These are phyloP conservation scores for Saccharomyces uvarum DNA, from an alignment of 1,139 yeast genomes.

Conservation along the genomic window DNA sequence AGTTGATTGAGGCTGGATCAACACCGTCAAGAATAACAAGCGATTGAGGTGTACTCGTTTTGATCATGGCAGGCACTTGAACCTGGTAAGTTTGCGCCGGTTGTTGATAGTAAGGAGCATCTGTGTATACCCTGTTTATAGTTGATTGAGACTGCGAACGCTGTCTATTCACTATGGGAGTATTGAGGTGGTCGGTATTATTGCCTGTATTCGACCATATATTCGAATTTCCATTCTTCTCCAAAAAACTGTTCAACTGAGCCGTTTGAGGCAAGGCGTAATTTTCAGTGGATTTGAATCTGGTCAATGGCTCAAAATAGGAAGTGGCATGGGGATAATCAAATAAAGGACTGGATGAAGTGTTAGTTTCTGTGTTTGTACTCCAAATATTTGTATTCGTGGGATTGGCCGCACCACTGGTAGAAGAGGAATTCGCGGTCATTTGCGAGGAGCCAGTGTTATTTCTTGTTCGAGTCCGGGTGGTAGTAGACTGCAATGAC, in stretches of 20 bases:
- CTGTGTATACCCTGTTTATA: constrained; percentile 22
- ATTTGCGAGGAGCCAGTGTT: background rate
- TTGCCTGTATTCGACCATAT: background rate
- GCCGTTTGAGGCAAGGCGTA: background rate
- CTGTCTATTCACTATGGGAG: background rate
- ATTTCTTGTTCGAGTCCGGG: background rate
- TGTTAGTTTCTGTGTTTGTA: background rate
- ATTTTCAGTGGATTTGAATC: background rate
- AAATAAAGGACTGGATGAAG: background rate
- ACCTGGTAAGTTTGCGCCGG: constrained; percentile 29
- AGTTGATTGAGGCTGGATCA: constrained; percentile 40
- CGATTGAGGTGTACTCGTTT: constrained; percentile 8
- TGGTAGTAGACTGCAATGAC: background rate
- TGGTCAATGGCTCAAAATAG: background rate
- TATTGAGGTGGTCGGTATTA: background rate
- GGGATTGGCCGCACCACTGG: background rate
- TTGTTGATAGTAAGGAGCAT: constrained; percentile 20
- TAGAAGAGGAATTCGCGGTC: background rate
- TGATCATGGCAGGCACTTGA: background rate
- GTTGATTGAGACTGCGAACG: constrained; percentile 20
- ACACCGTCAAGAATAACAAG: constrained; percentile 43
- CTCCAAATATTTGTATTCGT: background rate
- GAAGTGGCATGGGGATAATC: background rate
- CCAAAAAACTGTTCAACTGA: background rate
- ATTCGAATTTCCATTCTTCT: background rate